Conservation (phyloP, 345 rosid species). For the Noccaea caerulescens region DNA sequence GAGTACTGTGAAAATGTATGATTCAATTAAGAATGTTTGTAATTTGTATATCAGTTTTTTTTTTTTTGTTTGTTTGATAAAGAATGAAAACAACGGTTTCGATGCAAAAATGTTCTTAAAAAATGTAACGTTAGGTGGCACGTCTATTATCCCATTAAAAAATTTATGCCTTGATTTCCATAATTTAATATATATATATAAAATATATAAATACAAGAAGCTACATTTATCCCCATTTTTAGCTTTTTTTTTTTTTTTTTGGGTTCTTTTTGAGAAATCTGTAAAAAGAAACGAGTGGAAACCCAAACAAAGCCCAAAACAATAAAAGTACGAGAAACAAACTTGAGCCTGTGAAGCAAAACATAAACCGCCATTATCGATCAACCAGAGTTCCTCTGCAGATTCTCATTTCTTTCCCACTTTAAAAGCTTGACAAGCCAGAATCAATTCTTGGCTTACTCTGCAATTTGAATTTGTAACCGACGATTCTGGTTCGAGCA, state of each 20-base stretch:
- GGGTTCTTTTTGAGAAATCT: no score
- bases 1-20: neutral
- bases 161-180: no score
- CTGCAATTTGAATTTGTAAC: neutral
- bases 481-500: slow-evolving; percentile 1
- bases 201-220: no score
- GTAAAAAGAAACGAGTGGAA: neutral
- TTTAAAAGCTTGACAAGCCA: neutral
- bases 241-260: no score
- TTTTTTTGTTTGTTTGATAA: neutral
- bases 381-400: neutral
- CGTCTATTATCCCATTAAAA: no score
- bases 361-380: neutral
- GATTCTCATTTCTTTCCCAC: slow-evolving; percentile 11
- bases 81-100: no score
- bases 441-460: neutral
- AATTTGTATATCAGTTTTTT: slow-evolving; percentile 5
- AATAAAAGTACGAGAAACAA: neutral
- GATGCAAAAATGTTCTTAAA: no score
- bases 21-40: slow-evolving; percentile 11
- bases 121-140: no score
- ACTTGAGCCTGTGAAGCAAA: neutral
- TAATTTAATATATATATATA: no score
- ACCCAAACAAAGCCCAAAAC: slow-evolving; percentile 26
- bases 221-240: no score